Evolutionary conservation across 2,329 filamentous ascomycete species (phyloP).

Genomic region (Torrubiella hemipterigena): DNA sequence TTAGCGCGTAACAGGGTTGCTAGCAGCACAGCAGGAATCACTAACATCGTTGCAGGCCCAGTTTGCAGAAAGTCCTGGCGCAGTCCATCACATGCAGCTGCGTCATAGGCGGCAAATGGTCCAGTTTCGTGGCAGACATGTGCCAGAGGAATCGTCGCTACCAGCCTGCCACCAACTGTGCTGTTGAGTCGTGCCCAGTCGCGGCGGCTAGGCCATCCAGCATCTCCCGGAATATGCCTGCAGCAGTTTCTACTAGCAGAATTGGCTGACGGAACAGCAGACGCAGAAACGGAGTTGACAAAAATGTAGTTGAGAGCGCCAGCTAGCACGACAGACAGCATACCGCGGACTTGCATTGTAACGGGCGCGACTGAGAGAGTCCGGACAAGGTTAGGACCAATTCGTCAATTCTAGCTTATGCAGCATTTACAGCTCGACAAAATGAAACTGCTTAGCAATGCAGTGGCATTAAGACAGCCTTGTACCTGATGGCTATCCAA

Average conservation of each 20-base stretch:
- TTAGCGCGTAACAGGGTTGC: neutral
- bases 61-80: conserved; percentile 16
- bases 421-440: too few species aligned
- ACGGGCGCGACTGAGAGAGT: too few species aligned
- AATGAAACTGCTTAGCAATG: too few species aligned
- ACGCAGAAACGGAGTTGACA: too few species aligned
- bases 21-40: neutral
- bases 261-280: too few species aligned
- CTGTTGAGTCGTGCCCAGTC: conserved; percentile 1
- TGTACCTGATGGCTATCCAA: too few species aligned
- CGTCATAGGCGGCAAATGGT: conserved; percentile 24
- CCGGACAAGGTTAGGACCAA: too few species aligned
- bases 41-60: conserved; percentile 19
- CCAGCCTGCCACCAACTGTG: conserved; percentile 23
- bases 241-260: neutral
- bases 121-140: conserved; percentile 32
- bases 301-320: too few species aligned
- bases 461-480: too few species aligned
- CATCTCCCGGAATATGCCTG: neutral
- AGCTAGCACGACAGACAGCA: too few species aligned
- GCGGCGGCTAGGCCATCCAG: conserved; percentile 1
- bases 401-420: too few species aligned
- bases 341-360: too few species aligned
- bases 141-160: conserved; percentile 38
- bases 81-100: conserved; percentile 24